Conservation (phyloP, 805 yeast species). For the Osmozyma mogii region DNA sequence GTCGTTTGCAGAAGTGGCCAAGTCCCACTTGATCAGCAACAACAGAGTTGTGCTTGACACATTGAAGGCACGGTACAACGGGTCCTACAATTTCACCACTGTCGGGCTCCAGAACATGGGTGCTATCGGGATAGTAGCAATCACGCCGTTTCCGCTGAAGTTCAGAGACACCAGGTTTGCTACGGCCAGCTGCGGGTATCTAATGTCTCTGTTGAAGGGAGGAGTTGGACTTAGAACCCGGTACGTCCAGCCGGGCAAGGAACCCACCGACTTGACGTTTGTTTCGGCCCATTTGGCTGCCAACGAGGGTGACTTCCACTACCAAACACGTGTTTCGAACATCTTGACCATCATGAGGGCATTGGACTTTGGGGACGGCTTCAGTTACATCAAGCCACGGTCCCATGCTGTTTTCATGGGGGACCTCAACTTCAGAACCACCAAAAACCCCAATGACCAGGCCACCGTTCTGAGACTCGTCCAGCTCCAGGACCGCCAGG, state of each 20-base stretch:
- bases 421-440: slow-evolving; percentile 73
- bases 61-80: slow-evolving; percentile 25
- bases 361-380: slow-evolving; percentile 52
- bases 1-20: slow-evolving; percentile 31
- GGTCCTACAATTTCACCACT: slow-evolving; percentile 29
- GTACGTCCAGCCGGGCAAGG: slow-evolving; percentile 16
- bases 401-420: slow-evolving; percentile 71
- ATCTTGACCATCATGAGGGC: slow-evolving; percentile 41
- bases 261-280: slow-evolving; percentile 43
- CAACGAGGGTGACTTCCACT: slow-evolving; percentile 52
- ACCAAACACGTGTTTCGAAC: slow-evolving; percentile 45
- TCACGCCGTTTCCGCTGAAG: slow-evolving; percentile 36
- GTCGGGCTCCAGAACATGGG: slow-evolving; percentile 44
- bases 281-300: slow-evolving; percentile 72
- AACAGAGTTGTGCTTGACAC: slow-evolving; percentile 27
- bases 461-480: slow-evolving; percentile 14
- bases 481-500: slow-evolving; percentile 16
- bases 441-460: slow-evolving; percentile 12
- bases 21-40: slow-evolving; percentile 27
- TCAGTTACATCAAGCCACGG: slow-evolving; percentile 41
- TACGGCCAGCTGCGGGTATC: slow-evolving; percentile 46
- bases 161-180: slow-evolving; percentile 20
- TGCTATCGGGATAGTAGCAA: slow-evolving; percentile 46
- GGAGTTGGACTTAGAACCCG: slow-evolving; percentile 55
- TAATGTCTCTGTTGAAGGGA: slow-evolving; percentile 65